Evolutionary conservation across 2,329 filamentous ascomycete species (phyloP), one percentile per base, ranked within the genome.

Genomic region (Colletotrichum salicis): DNA sequence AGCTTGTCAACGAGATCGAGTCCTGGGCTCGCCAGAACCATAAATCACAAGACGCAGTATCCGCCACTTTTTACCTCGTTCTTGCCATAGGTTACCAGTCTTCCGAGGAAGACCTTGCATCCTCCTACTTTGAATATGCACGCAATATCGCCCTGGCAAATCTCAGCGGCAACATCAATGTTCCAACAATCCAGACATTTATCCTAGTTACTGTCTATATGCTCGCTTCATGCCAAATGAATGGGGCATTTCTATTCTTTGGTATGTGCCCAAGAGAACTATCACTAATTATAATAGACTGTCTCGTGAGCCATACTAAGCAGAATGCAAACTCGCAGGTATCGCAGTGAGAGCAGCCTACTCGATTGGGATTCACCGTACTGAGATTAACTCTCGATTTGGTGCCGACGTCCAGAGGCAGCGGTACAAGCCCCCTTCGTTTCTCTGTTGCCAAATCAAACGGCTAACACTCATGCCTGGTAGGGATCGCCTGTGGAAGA

Each of bases 211-310:
- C 86, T 0, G 74, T 88, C 8, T 88, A 88, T 78, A 88, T 88
- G 84, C 84, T 88, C 4, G 84, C 85, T 33, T 84, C 86, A 4
- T 88, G 86, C 64, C 87, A 88, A 75, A 87, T 88, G 76, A 89
- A 88, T 67, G 86, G 86, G 1, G 86, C 86, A 0, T 89, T 88
- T 59, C 76, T 89, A 2, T 86, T 88, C 76, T 88, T 88, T 22
- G 87, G 72, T 74, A 67, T 6, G 71, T 52, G 15, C 19, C 27
- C n/a, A 13, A 31, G 22, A 31, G 1, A 12, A 12, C 22, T 8
- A 3, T 6, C 7, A 41, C 27, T 5, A 29, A 15, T 5, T 2
- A 2, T 54, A 13, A 4, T 22, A 22, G 2, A 8, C 4, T 3
- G 11, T 37, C 66, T 76, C 37, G 76, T 12, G 11, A 4, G 5